Base-by-base conservation (phyloP, 345 rosid genomes). In the Hibiscus syriacus region DNA sequence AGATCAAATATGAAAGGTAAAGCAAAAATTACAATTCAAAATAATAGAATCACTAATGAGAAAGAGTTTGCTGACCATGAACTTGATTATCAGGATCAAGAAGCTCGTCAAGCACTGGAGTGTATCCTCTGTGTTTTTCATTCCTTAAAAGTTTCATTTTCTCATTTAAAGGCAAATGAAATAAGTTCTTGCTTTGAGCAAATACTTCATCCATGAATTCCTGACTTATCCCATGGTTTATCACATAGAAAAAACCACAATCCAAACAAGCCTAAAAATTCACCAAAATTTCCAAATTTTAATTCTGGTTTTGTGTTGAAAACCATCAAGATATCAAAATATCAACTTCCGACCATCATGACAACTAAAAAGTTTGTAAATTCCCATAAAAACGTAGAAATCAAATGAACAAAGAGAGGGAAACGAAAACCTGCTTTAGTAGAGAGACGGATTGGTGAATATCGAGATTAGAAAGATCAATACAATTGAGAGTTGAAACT, bases 181-280 rank as follows among this genome's bases (percentile, higher is more conserved):
- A 90, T 27, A 93, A 82, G 69, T 71, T 86, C 70, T 65, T 79
- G 77, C 96, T 90, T 54, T 82, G 85, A 38, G 69, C 72, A 50
- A 93, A 93, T 26, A 82, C 87, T 74, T 87, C 78, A 5, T 79
- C 81, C 85, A 76, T 82, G 29, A 90, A 82, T 73, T 90, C 88
- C 66, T 74, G 70, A 67, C 83, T 83, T n/a, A 34, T 34, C 38
- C 38, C 38, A 34, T 34, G 97, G 70, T 92, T 90, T 17, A 80
- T 70, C 48, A 92, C 88, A 74, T 92, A 90, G 81, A 92, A 90
- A 74, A 88, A 88, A 50, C 93, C 96, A 64, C 80, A 52, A 73
- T 92, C 98, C 69, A 90, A 69, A 73, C 97, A 92, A 66, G 97
- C 89, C 97, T 90, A 55, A 19, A 71, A 43, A n/a, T 14, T 27